These are phyloP conservation scores for Aristolochia californica DNA, from an alignment of 164 flowering plant genomes.

Conservation along the genomic window DNA sequence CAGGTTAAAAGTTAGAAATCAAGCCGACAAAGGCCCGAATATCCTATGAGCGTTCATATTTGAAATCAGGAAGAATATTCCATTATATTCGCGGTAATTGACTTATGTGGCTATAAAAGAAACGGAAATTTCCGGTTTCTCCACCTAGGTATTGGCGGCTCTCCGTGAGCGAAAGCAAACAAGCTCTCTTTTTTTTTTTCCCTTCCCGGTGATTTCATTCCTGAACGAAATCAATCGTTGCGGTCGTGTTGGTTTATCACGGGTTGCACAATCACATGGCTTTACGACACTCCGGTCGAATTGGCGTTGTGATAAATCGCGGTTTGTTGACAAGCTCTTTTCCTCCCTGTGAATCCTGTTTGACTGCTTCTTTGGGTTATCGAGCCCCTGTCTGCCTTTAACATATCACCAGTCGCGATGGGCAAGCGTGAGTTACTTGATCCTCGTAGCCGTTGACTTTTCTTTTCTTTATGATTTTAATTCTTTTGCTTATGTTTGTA, in stretches of 20 bases:
- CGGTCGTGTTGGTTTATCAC: neutral
- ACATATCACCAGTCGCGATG: neutral
- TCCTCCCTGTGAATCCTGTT: neutral
- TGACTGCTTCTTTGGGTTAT: neutral
- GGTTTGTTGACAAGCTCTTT: neutral
- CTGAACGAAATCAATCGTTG: neutral
- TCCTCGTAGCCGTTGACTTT: neutral
- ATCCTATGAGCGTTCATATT: too few species aligned
- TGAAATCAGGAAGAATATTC: too few species aligned
- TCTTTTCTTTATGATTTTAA: neutral
- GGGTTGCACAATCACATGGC: neutral
- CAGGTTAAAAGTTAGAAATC: too few species aligned
- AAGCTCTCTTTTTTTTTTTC: neutral
- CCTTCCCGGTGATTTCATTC: too few species aligned
- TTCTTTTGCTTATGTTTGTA: neutral
- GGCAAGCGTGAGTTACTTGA: neutral
- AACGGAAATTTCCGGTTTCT: too few species aligned
- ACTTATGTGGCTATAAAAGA: too few species aligned
- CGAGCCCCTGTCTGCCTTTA: neutral
- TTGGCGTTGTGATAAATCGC: neutral
- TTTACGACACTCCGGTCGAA: neutral
- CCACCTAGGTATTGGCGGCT: too few species aligned
- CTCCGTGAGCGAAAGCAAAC: too few species aligned
- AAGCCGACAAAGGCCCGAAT: too few species aligned
- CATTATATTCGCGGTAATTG: too few species aligned